phyloP scores from a whole-genome alignment of 2,329 filamentous ascomycete genomes.

The Colletotrichum brevisporum region DNA sequence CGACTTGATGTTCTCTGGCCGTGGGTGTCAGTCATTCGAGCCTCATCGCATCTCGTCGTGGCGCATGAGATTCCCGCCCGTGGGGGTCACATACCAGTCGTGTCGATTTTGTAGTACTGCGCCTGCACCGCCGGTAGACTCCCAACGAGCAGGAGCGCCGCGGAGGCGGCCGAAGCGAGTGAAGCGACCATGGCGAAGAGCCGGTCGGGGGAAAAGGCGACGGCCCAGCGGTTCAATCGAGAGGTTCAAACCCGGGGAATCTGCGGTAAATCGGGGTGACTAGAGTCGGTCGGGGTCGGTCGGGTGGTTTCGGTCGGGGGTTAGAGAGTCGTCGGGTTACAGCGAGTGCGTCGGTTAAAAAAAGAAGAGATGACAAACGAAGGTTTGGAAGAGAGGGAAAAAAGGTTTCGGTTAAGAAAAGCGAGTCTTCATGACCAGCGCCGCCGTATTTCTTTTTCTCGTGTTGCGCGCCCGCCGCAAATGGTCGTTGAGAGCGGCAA shows the following conservation, averaged over 20 bases:
- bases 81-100: conserved; percentile 46
- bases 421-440: conserved; percentile 26
- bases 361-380: conserved; percentile 5
- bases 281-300: background rate
- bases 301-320: background rate
- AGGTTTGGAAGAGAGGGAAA: background rate
- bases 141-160: conserved; percentile 34
- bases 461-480: background rate
- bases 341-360: conserved; percentile 11
- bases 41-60: too few relatives aligned
- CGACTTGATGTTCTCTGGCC: conserved; percentile 60
- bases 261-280: background rate
- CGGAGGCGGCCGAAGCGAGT: conserved; percentile 33
- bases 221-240: background rate
- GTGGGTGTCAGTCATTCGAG: conserved; percentile 1
- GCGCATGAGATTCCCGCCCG: background rate
- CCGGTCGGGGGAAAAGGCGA: conserved; percentile 9
- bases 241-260: too few relatives aligned
- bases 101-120: conserved; percentile 50
- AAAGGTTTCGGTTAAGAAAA: conserved; percentile 15
- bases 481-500: background rate
- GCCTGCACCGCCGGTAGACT: conserved; percentile 42
- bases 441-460: background rate
- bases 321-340: background rate
- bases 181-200: conserved; percentile 38